Base-by-base conservation (phyloP, 2,329 filamentous ascomycete species). In the Tolypocladium nubicola region DNA sequence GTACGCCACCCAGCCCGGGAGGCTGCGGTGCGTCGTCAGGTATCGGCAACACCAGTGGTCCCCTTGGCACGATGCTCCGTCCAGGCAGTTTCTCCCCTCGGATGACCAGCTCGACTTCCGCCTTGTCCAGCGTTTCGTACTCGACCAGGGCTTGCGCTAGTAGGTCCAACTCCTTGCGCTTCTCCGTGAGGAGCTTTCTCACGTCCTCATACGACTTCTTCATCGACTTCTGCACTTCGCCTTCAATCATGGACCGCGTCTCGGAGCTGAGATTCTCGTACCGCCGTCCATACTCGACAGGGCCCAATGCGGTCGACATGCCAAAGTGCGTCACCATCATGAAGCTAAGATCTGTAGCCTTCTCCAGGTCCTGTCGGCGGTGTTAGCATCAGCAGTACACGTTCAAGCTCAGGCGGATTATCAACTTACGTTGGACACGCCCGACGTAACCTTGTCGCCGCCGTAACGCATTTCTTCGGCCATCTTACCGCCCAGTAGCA, bases 401-500 rank as follows among this genome's bases (percentile, higher is more conserved):
- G 4, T 35, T 11, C 5, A n/a, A 50, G 9, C 30, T 30, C 19
- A 8, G 3, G 2, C 9, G 30, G 30, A 35, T 33, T 33, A 23
- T 4, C 30, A 52, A 77, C 85, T 72, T 80, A 90, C 88, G 56
- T 81, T 81, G 56, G 88, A 88, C 57, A 91, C 92, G 61, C 94
- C 94, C 63, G 88, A 93, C 1, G 92, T 95, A 45, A 97, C 92
- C 63, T 90, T 88, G 63, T 96, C 90, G n/a, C 86, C 78, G 35
- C 94, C 94, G 66, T 91, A 99, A 55, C 94, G 85, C 62, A 99
- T 83, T 74, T 97, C 92, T 70, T 96, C 91, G 0, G 88, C 91
- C 63, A 91, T 89, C 72, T 93, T 94, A 57, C 91, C 91, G 63
- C 90, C 91, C 75, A 96, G 86, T 41, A 82, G 81, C 30, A 92